Base-by-base conservation (phyloP, 192 early-diverging fungal species). In the Coemansia sp. region DNA sequence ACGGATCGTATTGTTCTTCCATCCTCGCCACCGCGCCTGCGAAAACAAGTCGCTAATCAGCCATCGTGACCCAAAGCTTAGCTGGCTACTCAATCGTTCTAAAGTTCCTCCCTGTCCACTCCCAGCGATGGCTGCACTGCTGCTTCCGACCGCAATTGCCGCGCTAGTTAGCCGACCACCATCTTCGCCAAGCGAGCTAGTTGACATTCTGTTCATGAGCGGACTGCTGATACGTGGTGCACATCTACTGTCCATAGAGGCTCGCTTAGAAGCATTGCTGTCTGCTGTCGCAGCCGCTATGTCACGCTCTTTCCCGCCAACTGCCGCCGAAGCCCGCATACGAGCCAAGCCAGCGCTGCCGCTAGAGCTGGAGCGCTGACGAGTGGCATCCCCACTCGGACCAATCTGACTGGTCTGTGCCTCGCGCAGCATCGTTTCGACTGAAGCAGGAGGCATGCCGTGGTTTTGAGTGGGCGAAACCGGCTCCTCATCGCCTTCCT, bases 21-120 rank as follows among this genome's bases (percentile, higher is more conserved):
- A 82, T 20, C 79, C 79, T 6, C 72, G 74, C 79, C 79, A 82
- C 66, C 74, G 62, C 21, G 52, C 70, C 50, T 73, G 73, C 56
- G 79, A 82, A 55, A 82, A 76, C 64, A 82, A 47, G 56, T 82
- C 79, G 61, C 79, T 62, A 47, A 82, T 68, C 64, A 82, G 73
- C 79, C 79, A 82, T 18, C 67, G 66, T 43, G 74, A 73, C 21
- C 70, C 73, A 76, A 76, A 82, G 55, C 79, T 82, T 57, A 79
- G 57, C 59, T 79, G 77, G 52, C 72, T 71, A 66, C 77, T 62
- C 39, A 79, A 68, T 26, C 67, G 67, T 47, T 79, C 77, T 23
- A 57, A 60, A 5, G 68, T 18, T 18, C 65, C 31, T 7, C 53
- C 34, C 14, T 45, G 52, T 8, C 52, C 28, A 14, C 52, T 26